Conservation (phyloP, 352 stramenopile species). For the Phytophthora citricola region DNA sequence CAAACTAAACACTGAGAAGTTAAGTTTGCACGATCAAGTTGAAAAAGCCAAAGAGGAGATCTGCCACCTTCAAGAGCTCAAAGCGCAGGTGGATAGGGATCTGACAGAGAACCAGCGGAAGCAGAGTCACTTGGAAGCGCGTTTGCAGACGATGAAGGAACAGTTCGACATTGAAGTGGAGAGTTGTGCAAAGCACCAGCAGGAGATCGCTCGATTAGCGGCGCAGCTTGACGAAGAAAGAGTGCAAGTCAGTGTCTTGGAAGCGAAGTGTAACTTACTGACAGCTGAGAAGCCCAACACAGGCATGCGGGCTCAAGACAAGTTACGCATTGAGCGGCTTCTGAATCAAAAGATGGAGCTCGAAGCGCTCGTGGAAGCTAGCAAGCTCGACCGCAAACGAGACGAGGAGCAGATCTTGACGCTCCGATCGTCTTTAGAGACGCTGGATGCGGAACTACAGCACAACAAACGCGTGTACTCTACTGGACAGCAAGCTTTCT, state of each 20-base stretch:
- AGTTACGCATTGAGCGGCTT: slow-evolving; percentile 76
- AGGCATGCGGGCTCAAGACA: slow-evolving; percentile 81
- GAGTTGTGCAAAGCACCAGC: slow-evolving; percentile 37
- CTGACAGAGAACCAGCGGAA: slow-evolving; percentile 55
- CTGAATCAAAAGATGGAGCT: slow-evolving; percentile 85
- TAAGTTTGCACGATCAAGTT: slow-evolving; percentile 42
- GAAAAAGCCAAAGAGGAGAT: slow-evolving; percentile 39
- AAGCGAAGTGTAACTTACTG: slow-evolving; percentile 74
- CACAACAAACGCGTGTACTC: slow-evolving; percentile 84
- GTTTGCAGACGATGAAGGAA: slow-evolving; percentile 69
- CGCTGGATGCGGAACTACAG: slow-evolving; percentile 79
- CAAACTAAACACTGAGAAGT: slow-evolving; percentile 53
- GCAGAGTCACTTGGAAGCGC: slow-evolving; percentile 56
- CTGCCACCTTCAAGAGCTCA: slow-evolving; percentile 41
- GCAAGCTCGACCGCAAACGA: slow-evolving; percentile 61
- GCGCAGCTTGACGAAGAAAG: slow-evolving; percentile 63
- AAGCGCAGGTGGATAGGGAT: slow-evolving; percentile 52
- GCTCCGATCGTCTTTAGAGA: slow-evolving; percentile 65
- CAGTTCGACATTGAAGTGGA: slow-evolving; percentile 70
- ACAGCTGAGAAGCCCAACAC: slow-evolving; percentile 77
- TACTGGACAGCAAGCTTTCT: slow-evolving; percentile 75
- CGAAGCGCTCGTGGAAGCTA: slow-evolving; percentile 60
- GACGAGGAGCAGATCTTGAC: slow-evolving; percentile 82
- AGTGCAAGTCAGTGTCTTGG: slow-evolving; percentile 63
- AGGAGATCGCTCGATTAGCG: slow-evolving; percentile 49